A percentile compares a stretch with the other conserved stretches of the same genome.
phyloP scores from a whole-genome alignment of 306 rosid genomes.

The Sindora glabra region DNA sequence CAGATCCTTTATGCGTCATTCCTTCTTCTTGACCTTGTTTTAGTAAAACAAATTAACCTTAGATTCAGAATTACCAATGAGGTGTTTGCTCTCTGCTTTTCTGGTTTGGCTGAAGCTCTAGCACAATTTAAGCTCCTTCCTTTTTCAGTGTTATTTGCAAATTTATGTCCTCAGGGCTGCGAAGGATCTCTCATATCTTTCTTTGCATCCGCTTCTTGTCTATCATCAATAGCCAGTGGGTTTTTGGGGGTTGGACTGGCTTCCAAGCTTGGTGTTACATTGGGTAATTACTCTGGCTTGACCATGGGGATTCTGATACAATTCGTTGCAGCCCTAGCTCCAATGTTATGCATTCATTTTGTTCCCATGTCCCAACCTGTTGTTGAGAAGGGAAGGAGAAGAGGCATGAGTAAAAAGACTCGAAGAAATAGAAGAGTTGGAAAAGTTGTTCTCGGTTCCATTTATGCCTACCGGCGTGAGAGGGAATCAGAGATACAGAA shows the following conservation, averaged over 20 bases:
- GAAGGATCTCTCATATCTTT: conserved; percentile 91
- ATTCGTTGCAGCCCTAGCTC: conserved; percentile 63
- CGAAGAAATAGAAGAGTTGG: conserved; percentile 69
- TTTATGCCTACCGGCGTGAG: conserved; percentile 46
- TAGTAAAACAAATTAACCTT: conserved; percentile 62
- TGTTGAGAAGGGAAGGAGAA: conserved; percentile 39
- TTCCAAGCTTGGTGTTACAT: conserved; percentile 49
- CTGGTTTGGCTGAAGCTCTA: conserved; percentile 64
- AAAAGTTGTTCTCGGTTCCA: conserved; percentile 44
- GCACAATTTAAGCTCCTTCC: conserved; percentile 87
- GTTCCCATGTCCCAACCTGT: conserved; percentile 38
- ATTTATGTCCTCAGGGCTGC: conserved; percentile 66
- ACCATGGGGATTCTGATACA: conserved; percentile 53
- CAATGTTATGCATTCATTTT: conserved; percentile 41
- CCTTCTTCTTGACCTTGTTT: conserved; percentile 68
- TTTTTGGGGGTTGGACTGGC: conserved; percentile 75
- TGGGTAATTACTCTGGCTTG: conserved; percentile 60
- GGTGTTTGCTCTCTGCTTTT: conserved; percentile 59
- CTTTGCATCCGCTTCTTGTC: conserved; percentile 60
- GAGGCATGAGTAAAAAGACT: conserved; percentile 41
- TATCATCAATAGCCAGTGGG: conserved; percentile 70
- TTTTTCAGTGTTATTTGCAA: conserved; percentile 59
- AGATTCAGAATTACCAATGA: conserved; percentile 61
- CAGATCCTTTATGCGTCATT: conserved; percentile 63
- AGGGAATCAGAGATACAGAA: conserved; percentile 51